Evolutionary conservation across 2,329 filamentous ascomycete species (phyloP).

Genomic region (Leptographium wingfieldii): DNA sequence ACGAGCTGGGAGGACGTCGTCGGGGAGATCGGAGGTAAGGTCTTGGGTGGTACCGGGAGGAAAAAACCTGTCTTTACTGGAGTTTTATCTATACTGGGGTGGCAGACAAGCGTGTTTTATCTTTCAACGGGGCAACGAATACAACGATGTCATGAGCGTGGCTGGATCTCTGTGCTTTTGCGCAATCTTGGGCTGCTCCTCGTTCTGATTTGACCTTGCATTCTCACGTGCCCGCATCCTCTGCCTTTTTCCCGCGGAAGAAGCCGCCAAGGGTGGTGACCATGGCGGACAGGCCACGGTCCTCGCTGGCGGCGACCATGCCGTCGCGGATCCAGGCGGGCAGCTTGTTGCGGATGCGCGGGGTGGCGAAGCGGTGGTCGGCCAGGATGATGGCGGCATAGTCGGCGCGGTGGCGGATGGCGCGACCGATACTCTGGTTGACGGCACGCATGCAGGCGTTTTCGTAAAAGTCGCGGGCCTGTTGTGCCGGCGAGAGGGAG

Average conservation of each 20-base stretch:
- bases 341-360: slow-evolving; percentile 64
- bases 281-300: slow-evolving; percentile 40
- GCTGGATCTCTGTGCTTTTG: no score
- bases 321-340: slow-evolving; percentile 79
- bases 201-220: no score
- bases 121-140: no score
- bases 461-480: slow-evolving; percentile 69
- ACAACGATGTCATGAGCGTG: no score
- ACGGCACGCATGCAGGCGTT: slow-evolving; percentile 95
- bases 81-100: neutral
- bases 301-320: slow-evolving; percentile 38
- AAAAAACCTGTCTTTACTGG: neutral
- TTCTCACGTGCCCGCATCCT: neutral
- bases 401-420: slow-evolving; percentile 76
- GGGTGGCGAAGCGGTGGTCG: slow-evolving; percentile 65
- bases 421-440: slow-evolving; percentile 90
- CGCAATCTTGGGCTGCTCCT: no score
- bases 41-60: neutral
- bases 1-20: slow-evolving; percentile 9
- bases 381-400: slow-evolving; percentile 84
- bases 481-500: slow-evolving; percentile 26
- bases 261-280: slow-evolving; percentile 47
- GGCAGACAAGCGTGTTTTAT: no score
- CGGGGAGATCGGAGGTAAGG: slow-evolving; percentile 2
- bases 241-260: slow-evolving; percentile 37